Evolutionary conservation across 805 yeast species (phyloP), one percentile per base, ranked within the genome.

Genomic region (Starmerella etchellsii): DNA sequence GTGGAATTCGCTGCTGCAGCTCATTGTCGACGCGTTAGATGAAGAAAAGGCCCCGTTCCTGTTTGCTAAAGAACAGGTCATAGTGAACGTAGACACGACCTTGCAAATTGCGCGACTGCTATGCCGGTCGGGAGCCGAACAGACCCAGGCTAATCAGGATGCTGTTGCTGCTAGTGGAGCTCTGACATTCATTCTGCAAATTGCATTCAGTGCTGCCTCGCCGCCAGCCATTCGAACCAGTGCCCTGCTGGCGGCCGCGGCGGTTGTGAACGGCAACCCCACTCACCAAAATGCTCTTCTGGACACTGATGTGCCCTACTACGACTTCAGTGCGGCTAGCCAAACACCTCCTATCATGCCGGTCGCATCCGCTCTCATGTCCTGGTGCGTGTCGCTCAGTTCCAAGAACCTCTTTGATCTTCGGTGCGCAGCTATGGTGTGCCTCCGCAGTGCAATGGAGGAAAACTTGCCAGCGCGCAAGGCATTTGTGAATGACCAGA

Each of bases 261-360:
- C 79, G 47, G 64, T 87, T 25, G 78, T 91, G 3, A 62, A 76
- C 36, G 70, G 74, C 24, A 84, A 85, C 56, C 59, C 67, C 2
- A 71, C 66, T 2, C 69, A 81, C 26, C 98, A 91, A 58, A 62
- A 64, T 13, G 74, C 74, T 43, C 79, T 88, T 51, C 68, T 84
- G 1, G 76, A 75, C 40, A 76, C 88, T 13, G 97, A 91, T 58
- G 95, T 91, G 7, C 98, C 98, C 0, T 83, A 78, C 55, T 67
- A 87, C 41, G 96, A 84, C 54, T 84, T 95, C 10, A 66, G 78
- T 4, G 50, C 51, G 6, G 61, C 56, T 29, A 43, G 49, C 4
- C 22, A 15, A 3, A 59, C 51, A 37, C 64, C 56, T 4, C 53
- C 48, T 22, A 46, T 71, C 1, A 60, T 83, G 2, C 88, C 96